Percentiles rank a stretch among this genome's conserved stretches.
These are phyloP conservation scores for Hypsizygus marmoreus DNA, from an alignment of 768 basidiomycete species.

Conservation along the genomic window DNA sequence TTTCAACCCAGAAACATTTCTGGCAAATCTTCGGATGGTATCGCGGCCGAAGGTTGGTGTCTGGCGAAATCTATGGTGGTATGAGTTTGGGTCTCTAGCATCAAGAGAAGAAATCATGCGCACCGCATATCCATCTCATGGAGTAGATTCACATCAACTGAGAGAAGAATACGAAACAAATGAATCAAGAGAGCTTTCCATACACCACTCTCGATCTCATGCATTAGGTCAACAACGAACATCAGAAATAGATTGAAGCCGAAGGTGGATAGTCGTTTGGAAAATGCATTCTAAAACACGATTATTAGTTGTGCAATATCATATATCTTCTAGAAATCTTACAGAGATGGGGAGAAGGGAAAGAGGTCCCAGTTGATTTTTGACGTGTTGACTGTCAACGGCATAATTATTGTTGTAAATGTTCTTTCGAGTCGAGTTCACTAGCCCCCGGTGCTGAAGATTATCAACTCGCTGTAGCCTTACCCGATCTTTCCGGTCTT, in stretches of 20 bases:
- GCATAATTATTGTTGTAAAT: too few relatives aligned
- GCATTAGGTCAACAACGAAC: conserved; percentile 36
- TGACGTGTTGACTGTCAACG: too few relatives aligned
- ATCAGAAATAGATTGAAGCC: conserved; percentile 28
- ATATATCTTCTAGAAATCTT: too few relatives aligned
- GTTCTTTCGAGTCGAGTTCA: too few relatives aligned
- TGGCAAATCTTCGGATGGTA: conserved; percentile 24
- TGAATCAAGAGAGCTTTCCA: conserved; percentile 39
- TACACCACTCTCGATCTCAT: conserved; percentile 41
- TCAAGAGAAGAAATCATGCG: conserved; percentile 1
- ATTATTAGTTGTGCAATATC: too few relatives aligned
- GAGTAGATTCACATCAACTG: conserved; percentile 14
- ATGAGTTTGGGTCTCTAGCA: not conserved
- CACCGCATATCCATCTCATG: conserved; percentile 26
- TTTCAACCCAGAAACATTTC: conserved; percentile 21
- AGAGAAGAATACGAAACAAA: conserved; percentile 33
- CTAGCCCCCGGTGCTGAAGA: too few relatives aligned
- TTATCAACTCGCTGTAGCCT: too few relatives aligned
- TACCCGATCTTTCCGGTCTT: too few relatives aligned
- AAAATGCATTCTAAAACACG: conserved; percentile 44
- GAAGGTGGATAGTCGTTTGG: conserved; percentile 14
- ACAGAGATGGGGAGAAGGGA: too few relatives aligned
- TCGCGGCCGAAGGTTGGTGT: conserved; percentile 33
- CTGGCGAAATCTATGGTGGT: conserved; percentile 25
- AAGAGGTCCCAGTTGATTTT: too few relatives aligned